Evolutionary conservation across 2,329 filamentous ascomycete species (phyloP).

Genomic region (Colletotrichum orchidophilum): DNA sequence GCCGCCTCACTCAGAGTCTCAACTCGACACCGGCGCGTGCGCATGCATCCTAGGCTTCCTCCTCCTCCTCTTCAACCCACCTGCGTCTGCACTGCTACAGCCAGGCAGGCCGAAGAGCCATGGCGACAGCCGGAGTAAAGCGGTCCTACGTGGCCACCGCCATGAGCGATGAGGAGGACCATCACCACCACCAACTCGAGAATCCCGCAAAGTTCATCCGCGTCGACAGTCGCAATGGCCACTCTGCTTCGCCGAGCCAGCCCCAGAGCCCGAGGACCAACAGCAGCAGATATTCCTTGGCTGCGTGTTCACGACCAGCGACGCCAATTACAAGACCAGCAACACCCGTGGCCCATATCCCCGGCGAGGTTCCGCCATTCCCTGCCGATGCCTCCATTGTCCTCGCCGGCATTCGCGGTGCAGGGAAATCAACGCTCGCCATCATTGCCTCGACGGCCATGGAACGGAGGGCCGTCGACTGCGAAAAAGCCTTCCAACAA

Average conservation of each 20-base stretch:
- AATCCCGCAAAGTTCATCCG: conserved; percentile 25
- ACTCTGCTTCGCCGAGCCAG: conserved; percentile 13
- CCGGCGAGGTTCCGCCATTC: conserved; percentile 28
- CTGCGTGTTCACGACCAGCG: conserved; percentile 23
- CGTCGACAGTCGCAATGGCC: conserved; percentile 22
- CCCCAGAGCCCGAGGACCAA: conserved; percentile 31
- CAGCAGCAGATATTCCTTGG: conserved; percentile 25
- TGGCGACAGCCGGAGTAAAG: conserved; percentile 51
- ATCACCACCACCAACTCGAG: conserved; percentile 32
- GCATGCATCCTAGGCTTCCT: conserved; percentile 10
- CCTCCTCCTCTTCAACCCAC: conserved; percentile 2
- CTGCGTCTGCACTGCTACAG: conserved; percentile 11
- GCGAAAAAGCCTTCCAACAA: conserved; percentile 74
- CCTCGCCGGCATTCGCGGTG: conserved; percentile 76
- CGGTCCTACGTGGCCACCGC: conserved; percentile 48
- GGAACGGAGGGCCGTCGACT: conserved; percentile 73
- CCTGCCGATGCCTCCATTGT: conserved; percentile 72
- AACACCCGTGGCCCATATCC: conserved; percentile 23
- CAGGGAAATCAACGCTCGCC: conserved; percentile 79
- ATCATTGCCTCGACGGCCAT: conserved; percentile 79
- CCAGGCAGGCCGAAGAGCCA: conserved; percentile 19
- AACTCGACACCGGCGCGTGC: conserved; percentile 12
- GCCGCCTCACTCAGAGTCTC: not conserved
- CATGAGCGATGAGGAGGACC: conserved; percentile 41
- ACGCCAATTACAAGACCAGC: conserved; percentile 24